Base-by-base conservation (phyloP, 2,329 filamentous ascomycete genomes). In the Trichoderma arundinaceum region DNA sequence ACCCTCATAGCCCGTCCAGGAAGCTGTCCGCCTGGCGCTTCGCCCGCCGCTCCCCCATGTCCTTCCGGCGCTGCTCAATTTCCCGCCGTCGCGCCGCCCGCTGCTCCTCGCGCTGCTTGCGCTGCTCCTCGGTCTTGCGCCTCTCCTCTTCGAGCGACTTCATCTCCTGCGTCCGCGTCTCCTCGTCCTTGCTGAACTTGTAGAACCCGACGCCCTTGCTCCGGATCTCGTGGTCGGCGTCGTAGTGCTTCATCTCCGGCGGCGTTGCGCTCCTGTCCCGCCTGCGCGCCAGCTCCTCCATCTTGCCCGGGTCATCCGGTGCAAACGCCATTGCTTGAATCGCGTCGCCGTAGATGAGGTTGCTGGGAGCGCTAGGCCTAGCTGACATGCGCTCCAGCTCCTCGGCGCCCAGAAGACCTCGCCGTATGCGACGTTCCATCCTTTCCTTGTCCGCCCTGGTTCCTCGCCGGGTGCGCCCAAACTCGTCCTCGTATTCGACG, bases 131-230 rank as follows among this genome's bases (percentile, higher is more conserved):
- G 59, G 92, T 95, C 73, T 87, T 85, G 68, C 81, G 78, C 66
- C 91, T 82, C 75, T 92, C 88, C 71, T 83, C 81, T 69, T 87
- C 84, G 64, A 97, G 80, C 51, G 83, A 84, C 70, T 86, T 83
- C 92, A 98, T 97, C 82, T 98, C 92, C 56, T 72, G 72, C 72
- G 78, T 77, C 74, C 89, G 82, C 69, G 83, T 81, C 69, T 85
- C 88, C 73, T 90, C 88, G 76, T 96, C 90, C 69, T 85, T 86
- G 66, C 90, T 92, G 75, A 99, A 98, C 65, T 90, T 88, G 80
- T 93, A 97, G 79, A 98, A 99, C 0, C 92, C 95, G 0, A 91
- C 92, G 4, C 95, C 95, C 72, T 95, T 94, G 51, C 88, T 92
- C 67, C 95, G 84, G 56, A 97, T 88, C 83, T 99, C 95, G 67